phyloP scores from a whole-genome alignment of 1,139 yeast genomes.

The Lodderomyces orthopsilosis region DNA sequence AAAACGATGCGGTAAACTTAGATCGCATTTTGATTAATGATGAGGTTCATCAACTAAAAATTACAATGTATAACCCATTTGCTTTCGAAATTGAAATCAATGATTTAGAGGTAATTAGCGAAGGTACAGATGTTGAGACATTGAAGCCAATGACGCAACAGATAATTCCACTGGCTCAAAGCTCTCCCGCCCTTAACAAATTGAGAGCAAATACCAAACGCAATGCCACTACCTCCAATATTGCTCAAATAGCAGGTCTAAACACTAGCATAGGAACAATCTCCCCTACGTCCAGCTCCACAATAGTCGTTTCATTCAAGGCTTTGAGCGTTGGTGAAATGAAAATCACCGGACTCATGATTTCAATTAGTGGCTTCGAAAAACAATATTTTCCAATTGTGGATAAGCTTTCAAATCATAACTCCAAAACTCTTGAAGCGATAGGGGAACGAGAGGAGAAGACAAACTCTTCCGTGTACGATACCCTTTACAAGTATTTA shows the following conservation, averaged over 20 bases:
- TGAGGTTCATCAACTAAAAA: constrained; percentile 51
- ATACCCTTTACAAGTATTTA: not conserved
- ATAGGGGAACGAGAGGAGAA: no score
- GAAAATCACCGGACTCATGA: constrained; percentile 30
- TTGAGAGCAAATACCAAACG: not conserved
- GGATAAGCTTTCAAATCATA: constrained; percentile 21
- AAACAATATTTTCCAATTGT: constrained; percentile 30
- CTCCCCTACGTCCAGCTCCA: constrained; percentile 23
- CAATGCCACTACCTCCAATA: not conserved
- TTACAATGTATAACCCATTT: constrained; percentile 77
- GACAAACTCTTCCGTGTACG: not conserved
- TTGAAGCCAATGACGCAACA: constrained; percentile 18
- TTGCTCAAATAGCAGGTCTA: not conserved
- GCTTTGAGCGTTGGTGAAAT: constrained; percentile 32
- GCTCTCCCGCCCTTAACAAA: constrained; percentile 1
- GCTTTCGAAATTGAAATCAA: constrained; percentile 67
- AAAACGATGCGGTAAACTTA: constrained; percentile 17
- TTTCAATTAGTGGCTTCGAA: constrained; percentile 28
- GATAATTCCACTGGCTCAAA: constrained; percentile 1
- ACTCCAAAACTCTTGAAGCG: not conserved
- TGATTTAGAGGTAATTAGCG: constrained; percentile 46
- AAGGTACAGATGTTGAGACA: constrained; percentile 30
- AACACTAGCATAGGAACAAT: not conserved
- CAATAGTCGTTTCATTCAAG: constrained; percentile 34
- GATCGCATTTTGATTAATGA: constrained; percentile 50